phyloP scores from a whole-genome alignment of 2,329 filamentous ascomycete species.

The Xylariaceae sp. region DNA sequence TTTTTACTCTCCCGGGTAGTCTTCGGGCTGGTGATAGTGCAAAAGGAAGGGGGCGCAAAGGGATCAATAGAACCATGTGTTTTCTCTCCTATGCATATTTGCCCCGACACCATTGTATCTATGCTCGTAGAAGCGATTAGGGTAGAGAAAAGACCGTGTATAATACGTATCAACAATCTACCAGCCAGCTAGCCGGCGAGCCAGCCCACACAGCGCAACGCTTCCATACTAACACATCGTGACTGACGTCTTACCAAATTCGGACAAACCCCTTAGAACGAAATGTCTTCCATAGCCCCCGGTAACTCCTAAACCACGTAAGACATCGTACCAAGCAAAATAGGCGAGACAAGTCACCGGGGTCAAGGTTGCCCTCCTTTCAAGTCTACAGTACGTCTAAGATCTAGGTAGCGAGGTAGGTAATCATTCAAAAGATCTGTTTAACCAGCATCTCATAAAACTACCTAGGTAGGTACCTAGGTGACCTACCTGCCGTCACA shows the following conservation, averaged over 20 bases:
- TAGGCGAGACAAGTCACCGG: too few species aligned
- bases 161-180: constrained; percentile 14
- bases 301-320: too few species aligned
- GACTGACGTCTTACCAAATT: neutral
- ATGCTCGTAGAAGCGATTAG: constrained; percentile 2
- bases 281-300: neutral
- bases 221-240: neutral
- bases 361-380: too few species aligned
- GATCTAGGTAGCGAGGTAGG: too few species aligned
- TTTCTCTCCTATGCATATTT: constrained; percentile 4
- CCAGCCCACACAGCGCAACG: neutral
- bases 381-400: too few species aligned
- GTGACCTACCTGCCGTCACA: too few species aligned
- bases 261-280: neutral
- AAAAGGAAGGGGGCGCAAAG: neutral
- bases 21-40: neutral
- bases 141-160: constrained; percentile 15
- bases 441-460: too few species aligned
- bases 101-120: constrained; percentile 12
- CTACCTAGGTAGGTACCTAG: too few species aligned
- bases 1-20: neutral
- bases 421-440: too few species aligned
- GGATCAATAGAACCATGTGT: neutral
- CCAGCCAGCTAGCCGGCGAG: neutral
- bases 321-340: too few species aligned